These are phyloP conservation scores for Celoporthe dispersa DNA, from an alignment of 2,329 filamentous ascomycete genomes.

Conservation along the genomic window DNA sequence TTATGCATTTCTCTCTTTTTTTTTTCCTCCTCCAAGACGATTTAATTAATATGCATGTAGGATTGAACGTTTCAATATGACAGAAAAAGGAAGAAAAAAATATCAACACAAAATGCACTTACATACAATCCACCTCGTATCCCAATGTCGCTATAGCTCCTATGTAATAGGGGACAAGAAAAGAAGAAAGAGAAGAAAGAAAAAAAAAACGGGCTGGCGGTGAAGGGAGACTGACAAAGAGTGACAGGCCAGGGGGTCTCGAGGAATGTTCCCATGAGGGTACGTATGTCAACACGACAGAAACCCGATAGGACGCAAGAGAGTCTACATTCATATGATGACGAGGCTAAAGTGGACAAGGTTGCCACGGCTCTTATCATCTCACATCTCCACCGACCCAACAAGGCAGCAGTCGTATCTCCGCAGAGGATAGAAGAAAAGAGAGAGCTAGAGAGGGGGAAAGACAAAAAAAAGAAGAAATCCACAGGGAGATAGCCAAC, in stretches of 20 bases:
- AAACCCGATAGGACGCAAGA: background rate
- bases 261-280: background rate
- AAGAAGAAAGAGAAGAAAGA: background rate
- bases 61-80: background rate
- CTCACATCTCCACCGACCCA: background rate
- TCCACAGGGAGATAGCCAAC: background rate
- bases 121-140: background rate
- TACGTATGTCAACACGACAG: background rate
- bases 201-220: background rate
- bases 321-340: background rate
- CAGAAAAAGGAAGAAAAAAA: background rate
- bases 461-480: background rate
- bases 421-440: background rate
- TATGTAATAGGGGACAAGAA: background rate
- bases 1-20: background rate
- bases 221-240: background rate
- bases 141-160: background rate
- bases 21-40: background rate
- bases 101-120: background rate
- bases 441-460: too few species aligned
- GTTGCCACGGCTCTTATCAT: background rate
- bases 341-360: background rate
- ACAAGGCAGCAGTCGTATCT: background rate
- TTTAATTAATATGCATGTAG: background rate
- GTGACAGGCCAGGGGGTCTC: background rate